Evolutionary conservation across 805 yeast species (phyloP).

Genomic region (Spathaspora passalidarum): DNA sequence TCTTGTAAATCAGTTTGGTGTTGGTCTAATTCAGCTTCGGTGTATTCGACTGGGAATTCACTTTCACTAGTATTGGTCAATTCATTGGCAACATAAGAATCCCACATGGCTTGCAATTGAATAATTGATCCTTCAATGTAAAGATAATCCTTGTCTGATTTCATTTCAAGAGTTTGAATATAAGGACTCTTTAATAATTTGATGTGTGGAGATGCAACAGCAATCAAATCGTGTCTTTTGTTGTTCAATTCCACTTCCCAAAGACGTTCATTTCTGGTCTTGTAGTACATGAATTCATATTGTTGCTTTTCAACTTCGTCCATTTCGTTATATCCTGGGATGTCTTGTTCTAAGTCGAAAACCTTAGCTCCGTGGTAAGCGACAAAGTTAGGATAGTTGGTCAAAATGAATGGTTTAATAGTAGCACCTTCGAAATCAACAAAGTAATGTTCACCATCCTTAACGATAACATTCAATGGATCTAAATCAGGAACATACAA

Average conservation of each 20-base stretch:
- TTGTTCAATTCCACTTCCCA: conserved; percentile 81
- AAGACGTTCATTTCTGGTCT: conserved; percentile 86
- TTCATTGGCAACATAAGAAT: conserved; percentile 55
- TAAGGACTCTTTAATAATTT: conserved; percentile 70
- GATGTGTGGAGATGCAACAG: conserved; percentile 79
- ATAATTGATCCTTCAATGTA: conserved; percentile 64
- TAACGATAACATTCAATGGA: conserved; percentile 77
- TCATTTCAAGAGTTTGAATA: conserved; percentile 56
- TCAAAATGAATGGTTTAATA: conserved; percentile 78
- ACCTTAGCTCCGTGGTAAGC: conserved; percentile 87
- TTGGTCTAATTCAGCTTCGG: conserved; percentile 55
- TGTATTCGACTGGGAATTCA: conserved; percentile 57
- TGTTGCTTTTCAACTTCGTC: conserved; percentile 74
- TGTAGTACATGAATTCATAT: conserved; percentile 79
- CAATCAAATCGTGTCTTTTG: conserved; percentile 62
- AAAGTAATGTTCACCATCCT: conserved; percentile 43
- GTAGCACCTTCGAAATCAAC: conserved; percentile 81
- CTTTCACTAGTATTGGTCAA: conserved; percentile 44
- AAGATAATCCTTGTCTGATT: conserved; percentile 55
- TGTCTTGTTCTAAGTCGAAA: conserved; percentile 69
- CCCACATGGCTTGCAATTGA: conserved; percentile 70
- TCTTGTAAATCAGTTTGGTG: conserved; percentile 58
- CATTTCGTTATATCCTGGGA: conserved; percentile 65
- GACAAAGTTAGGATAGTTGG: conserved; percentile 77
- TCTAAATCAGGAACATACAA: conserved; percentile 80